A percentile compares a stretch with the other conserved stretches of the same genome.
Evolutionary conservation across 108 stramenopile species (phyloP).

Genomic region (Aurantiochytrium sp.): DNA sequence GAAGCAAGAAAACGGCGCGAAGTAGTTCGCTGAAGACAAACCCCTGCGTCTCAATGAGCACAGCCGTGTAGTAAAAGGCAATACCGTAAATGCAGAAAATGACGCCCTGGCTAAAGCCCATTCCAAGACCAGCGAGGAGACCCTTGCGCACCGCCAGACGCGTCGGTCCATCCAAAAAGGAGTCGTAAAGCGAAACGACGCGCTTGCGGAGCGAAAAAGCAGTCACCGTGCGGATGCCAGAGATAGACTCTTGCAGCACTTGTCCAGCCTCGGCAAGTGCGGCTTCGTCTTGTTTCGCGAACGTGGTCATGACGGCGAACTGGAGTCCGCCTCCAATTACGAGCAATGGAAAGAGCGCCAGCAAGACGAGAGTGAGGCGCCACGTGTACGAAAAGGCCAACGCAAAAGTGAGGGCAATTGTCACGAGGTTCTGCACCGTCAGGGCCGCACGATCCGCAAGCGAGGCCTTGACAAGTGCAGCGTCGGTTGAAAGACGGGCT

Average conservation of each 20-base stretch:
- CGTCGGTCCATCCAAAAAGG: conserved; percentile 26
- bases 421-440: conserved; percentile 20
- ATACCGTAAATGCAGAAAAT: conserved; percentile 36
- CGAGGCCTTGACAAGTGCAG: conserved; percentile 29
- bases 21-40: conserved; percentile 34
- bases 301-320: conserved; percentile 20
- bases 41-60: conserved; percentile 23
- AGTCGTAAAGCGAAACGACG: conserved; percentile 38
- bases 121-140: conserved; percentile 28
- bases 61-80: conserved; percentile 32
- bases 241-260: conserved; percentile 44
- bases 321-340: conserved; percentile 37
- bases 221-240: conserved; percentile 52
- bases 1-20: conserved; percentile 34
- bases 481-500: conserved; percentile 19
- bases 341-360: conserved; percentile 49
- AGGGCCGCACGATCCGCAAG: conserved; percentile 29
- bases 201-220: conserved; percentile 43
- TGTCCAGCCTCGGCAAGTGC: conserved; percentile 22
- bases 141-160: conserved; percentile 19
- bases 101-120: conserved; percentile 26
- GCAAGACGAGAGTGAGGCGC: conserved; percentile 45
- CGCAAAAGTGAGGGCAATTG: conserved; percentile 26
- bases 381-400: conserved; percentile 44
- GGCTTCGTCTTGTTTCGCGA: conserved; percentile 33